These are phyloP conservation scores for Takashimella koratensis DNA, from an alignment of 1,284 basidiomycete species.

Conservation along the genomic window DNA sequence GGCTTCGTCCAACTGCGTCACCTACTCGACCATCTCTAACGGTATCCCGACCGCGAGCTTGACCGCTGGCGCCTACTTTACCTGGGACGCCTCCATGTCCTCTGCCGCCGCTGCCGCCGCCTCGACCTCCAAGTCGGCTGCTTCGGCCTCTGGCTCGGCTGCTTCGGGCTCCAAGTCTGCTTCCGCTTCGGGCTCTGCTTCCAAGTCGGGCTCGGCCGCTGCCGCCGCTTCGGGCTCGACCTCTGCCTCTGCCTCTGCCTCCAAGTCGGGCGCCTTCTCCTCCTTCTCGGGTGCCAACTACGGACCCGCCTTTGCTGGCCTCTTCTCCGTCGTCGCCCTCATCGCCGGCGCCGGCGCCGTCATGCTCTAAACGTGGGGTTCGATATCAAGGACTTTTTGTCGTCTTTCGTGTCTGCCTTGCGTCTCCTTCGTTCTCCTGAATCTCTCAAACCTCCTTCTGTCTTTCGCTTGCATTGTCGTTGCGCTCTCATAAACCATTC, in stretches of 20 bases:
- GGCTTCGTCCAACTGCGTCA: slow-evolving; percentile 46
- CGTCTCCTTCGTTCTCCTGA: not conserved
- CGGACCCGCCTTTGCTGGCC: slow-evolving; percentile 18
- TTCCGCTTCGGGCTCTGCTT: slow-evolving; percentile 9
- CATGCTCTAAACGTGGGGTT: slow-evolving; percentile 28
- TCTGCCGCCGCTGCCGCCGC: slow-evolving; percentile 9
- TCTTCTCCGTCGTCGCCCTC: slow-evolving; percentile 26
- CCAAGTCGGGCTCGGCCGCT: slow-evolving; percentile 18
- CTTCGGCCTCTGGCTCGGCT: slow-evolving; percentile 12
- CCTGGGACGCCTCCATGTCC: slow-evolving; percentile 9
- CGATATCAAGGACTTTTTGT: not conserved
- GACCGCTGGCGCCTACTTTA: slow-evolving; percentile 16
- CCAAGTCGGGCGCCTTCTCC: slow-evolving; percentile 11
- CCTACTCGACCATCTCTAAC: slow-evolving; percentile 45
- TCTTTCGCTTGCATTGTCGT: not conserved
- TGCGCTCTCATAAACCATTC: not conserved
- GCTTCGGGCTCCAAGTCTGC: slow-evolving; percentile 7
- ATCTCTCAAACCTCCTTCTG: no score
- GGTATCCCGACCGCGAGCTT: slow-evolving; percentile 25
- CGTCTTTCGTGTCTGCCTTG: not conserved
- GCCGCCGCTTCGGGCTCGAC: slow-evolving; percentile 5
- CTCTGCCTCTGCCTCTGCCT: not conserved
- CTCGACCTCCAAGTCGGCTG: slow-evolving; percentile 13
- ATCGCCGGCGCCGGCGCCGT: slow-evolving; percentile 38
- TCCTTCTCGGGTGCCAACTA: slow-evolving; percentile 15